These are phyloP conservation scores for Podospora fimiseda DNA, from an alignment of 495 filamentous ascomycete species.

Conservation along the genomic window DNA sequence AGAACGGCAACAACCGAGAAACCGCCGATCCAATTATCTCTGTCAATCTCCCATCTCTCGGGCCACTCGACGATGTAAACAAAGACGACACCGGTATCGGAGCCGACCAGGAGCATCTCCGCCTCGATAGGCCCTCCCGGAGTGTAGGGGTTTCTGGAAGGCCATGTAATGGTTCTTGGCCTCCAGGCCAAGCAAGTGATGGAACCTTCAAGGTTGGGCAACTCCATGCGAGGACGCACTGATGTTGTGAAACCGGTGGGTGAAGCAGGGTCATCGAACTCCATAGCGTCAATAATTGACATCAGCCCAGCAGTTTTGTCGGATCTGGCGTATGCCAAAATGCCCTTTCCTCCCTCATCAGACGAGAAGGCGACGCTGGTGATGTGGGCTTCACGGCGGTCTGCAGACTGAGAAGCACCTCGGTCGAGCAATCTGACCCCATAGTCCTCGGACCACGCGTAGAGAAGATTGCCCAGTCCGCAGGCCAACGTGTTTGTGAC, in stretches of 20 bases:
- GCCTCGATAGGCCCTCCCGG: constrained; percentile 41
- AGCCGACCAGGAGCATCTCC: constrained; percentile 84
- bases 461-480: constrained; percentile 70
- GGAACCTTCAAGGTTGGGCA: constrained; percentile 54
- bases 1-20: constrained; percentile 75
- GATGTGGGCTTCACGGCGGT: constrained; percentile 42
- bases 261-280: constrained; percentile 2
- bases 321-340: constrained; percentile 78
- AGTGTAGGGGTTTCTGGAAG: constrained; percentile 29
- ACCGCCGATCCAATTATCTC: constrained; percentile 62
- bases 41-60: constrained; percentile 45
- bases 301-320: constrained; percentile 53
- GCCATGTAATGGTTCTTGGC: constrained; percentile 41
- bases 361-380: constrained; percentile 90
- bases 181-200: constrained; percentile 73
- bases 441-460: constrained; percentile 76
- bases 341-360: constrained; percentile 62
- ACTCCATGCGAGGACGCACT: constrained; percentile 58
- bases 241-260: constrained; percentile 1
- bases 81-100: constrained; percentile 78
- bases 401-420: constrained; percentile 12
- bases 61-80: constrained; percentile 92
- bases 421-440: constrained; percentile 44
- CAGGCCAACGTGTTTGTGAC: constrained; percentile 73
- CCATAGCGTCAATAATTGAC: constrained; percentile 45